These are phyloP conservation scores for Ceratocystiopsis minuta DNA, from an alignment of 2,329 filamentous ascomycete genomes.

Conservation along the genomic window DNA sequence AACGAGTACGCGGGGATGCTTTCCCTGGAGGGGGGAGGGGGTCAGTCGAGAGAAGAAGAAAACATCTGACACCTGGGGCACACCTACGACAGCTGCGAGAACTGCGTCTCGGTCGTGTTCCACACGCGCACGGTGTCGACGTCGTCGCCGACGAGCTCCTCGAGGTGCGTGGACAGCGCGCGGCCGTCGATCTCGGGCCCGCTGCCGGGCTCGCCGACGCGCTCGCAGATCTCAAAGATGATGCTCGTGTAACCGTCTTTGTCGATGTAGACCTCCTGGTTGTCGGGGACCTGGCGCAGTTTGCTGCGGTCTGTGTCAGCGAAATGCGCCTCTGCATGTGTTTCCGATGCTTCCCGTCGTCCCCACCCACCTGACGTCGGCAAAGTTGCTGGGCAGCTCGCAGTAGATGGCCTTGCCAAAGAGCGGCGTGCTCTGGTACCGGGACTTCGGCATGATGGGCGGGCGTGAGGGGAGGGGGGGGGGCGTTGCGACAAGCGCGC, in stretches of 20 bases:
- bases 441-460: conserved; percentile 22
- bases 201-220: conserved; percentile 39
- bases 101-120: conserved; percentile 43
- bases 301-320: conserved; percentile 25
- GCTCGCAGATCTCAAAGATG: conserved; percentile 80
- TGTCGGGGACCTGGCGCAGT: conserved; percentile 60
- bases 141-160: conserved; percentile 50
- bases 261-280: conserved; percentile 88
- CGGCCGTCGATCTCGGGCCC: conserved; percentile 46
- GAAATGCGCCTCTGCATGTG: not conserved
- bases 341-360: too few relatives aligned
- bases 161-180: conserved; percentile 50
- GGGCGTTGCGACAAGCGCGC: too few relatives aligned
- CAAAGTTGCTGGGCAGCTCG: conserved; percentile 49
- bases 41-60: not conserved
- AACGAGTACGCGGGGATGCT: conserved; percentile 48
- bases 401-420: conserved; percentile 56
- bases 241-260: conserved; percentile 67
- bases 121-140: conserved; percentile 47
- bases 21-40: conserved; percentile 16
- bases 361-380: conserved; percentile 50
- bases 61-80: too few relatives aligned
- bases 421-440: conserved; percentile 39
- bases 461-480: too few relatives aligned
- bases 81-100: conserved; percentile 23